Evolutionary conservation across 2,329 filamentous ascomycete genomes (phyloP).

Genomic region (Rhynchosporium agropyri): DNA sequence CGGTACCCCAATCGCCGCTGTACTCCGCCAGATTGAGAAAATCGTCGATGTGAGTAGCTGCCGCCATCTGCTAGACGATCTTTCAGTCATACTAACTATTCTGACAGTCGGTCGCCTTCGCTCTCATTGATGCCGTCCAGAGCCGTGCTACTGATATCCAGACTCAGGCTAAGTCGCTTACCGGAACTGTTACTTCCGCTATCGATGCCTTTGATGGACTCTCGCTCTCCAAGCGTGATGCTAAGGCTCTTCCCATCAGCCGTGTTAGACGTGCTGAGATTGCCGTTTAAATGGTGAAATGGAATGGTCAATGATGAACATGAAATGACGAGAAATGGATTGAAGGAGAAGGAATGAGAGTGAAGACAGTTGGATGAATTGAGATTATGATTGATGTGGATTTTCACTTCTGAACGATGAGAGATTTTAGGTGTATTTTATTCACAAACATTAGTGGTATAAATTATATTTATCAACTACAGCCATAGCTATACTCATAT

Average conservation of each 20-base stretch:
- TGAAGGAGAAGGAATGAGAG: too few species aligned
- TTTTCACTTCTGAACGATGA: too few species aligned
- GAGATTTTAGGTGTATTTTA: too few species aligned
- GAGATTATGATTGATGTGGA: too few species aligned
- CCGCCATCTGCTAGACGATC: background rate
- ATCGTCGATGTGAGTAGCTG: background rate
- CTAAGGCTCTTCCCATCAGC: background rate
- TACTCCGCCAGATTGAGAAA: conserved; percentile 37
- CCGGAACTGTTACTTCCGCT: background rate
- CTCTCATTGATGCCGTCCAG: conserved; percentile 28
- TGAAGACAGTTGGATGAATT: too few species aligned
- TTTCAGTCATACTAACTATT: background rate
- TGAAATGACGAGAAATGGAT: too few species aligned
- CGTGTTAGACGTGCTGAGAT: background rate
- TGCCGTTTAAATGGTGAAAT: too few species aligned
- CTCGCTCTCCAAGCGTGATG: background rate
- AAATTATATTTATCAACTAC: too few species aligned
- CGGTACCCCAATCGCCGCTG: conserved; percentile 37
- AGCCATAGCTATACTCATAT: too few species aligned
- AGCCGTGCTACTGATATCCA: conserved; percentile 10
- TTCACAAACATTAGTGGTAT: too few species aligned
- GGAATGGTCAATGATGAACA: too few species aligned
- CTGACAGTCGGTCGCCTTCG: conserved; percentile 31
- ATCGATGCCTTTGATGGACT: background rate
- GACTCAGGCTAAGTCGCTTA: background rate